Evolutionary conservation across 1,139 yeast genomes (phyloP), one percentile per base, ranked within the genome.

Genomic region (Suhomyces panamericanus): DNA sequence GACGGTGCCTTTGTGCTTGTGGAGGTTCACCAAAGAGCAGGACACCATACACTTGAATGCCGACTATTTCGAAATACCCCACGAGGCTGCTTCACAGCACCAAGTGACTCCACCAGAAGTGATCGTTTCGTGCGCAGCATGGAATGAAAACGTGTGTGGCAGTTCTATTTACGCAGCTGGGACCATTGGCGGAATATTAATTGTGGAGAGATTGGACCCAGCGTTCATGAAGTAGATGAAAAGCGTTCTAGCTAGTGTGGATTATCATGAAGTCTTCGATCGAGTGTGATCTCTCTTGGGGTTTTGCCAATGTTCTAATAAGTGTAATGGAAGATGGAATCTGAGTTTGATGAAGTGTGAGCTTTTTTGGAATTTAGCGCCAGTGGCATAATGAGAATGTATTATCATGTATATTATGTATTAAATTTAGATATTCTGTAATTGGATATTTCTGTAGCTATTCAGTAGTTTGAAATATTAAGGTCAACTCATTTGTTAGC

Each of bases 121-220:
- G 3, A 64, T 71, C 16, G 68, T 87, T 5, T 75, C 84, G 0
- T 60, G 80, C 6, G 47, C 83, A 1, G 75, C 79, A 9, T 87
- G 96, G 91, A 80, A 81, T 55, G 86, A 81, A 45, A 73, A 70
- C 40, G 50, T 62, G 0, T 46, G 52, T 1, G 75, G 74, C 29
- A 81, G 81, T n/a, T 81, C 83, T 13, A 71, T 78, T 61, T 85
- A 77, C 62, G 84, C 85, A 3, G 83, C 84, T n/a, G 83, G 83
- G 1, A 76, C 85, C 13, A 76, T 78, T 6, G 69, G 81, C 4
- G 97, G 96, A 0, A 56, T 89, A 22, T 54, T 89, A 8, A 68
- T 89, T 1, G 58, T 89, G 14, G 95, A 87, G 51, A 67, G 78
- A 50, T 61, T 84, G 41, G 75, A 67, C 47, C 70, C 69, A 28